Evolutionary conservation across 768 basidiomycete species (phyloP), one percentile per base, ranked within the genome.

Genomic region (Xerocomellus intermedius): DNA sequence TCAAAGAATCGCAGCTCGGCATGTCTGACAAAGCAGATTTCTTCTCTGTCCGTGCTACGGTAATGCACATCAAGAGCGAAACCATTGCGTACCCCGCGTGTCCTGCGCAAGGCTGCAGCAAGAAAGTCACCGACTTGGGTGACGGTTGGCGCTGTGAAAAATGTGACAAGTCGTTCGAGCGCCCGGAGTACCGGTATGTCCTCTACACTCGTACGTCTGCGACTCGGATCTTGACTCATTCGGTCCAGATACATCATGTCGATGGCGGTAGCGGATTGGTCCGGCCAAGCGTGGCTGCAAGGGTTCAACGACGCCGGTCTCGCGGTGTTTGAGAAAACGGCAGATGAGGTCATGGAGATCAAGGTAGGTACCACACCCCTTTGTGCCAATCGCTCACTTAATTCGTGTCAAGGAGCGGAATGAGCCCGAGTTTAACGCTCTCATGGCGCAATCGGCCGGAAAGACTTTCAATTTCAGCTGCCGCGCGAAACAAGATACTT

Each of bases 271-370:
- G 82, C 91, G n/a, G 97, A 99, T 70, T 82, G 86, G 74, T 90
- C 92, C 17, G 86, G 85, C 21, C 91, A 95, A 70, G 81, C 85
- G 17, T 98, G 96, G 96, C 75, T 98, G 42, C 91, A 91, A 58
- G 93, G 90, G 4, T 99, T 99, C 79, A 96, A 99, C 68, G 96
- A 98, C 7, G 83, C 88, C 33, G 97, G 94, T 5, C 70, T 84
- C 49, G 74, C 76, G 5, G 72, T 99, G 16, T 86, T 98, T 58
- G 88, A 83, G 26, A 86, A 84, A 74, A 73, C 82, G 32, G 96
- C 92, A 12, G 83, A 94, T 62, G 86, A 94, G 14, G 68, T 98
- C 41, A 71, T 86, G 52, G 79, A 77, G n/a, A 77, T 94, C 57
- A 89, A 82, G 77, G 91, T 89, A 47, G 6, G 50, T 26, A 38